Base-by-base conservation (phyloP, 306 rosid genomes). In the Calophaca sinica region DNA sequence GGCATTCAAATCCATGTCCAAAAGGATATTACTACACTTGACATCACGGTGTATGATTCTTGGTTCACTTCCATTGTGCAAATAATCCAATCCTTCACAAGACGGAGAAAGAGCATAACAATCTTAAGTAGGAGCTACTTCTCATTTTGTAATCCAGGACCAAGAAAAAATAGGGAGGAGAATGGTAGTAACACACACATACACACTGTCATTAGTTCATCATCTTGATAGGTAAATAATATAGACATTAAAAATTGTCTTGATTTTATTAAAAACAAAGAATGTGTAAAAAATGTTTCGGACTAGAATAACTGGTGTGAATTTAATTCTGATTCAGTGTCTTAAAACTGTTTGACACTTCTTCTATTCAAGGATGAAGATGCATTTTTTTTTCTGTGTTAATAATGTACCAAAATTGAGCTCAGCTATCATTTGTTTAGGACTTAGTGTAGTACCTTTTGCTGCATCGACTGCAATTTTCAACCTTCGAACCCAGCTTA, bases 401-500 rank as follows among this genome's bases (percentile, higher is more conserved):
- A 10, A 2, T 10, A 45, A 9, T 45, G 4, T 45, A 2, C 3
- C 13, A 45, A 13, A 45, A 11, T 9, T 45, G 51, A 45, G 51
- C 13, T 9, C 51, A 45, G 1, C 0, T 45, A 42, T 38, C 42
- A 38, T 38, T 38, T 38, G 51, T 33, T 46, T 13, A 49, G 72
- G 57, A 20, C 49, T 73, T 13, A 66, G 33, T 26, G 49, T 61
- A 4, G 64, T 80, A 94, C 97, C 98, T 88, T 94, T 94, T 58
- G 96, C 97, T 71, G 98, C 96, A 85, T 94, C 98, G 9, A 89
- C 87, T 33, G 97, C 94, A 75, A 94, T 90, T 88, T 94, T 94
- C 87, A 94, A 88, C 86, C 98, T 87, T 38, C 96, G 84, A 70
- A 89, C 88, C 98, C 98, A 94, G 68, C 97, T 94, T 51, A 94